Percentiles rank a stretch among this genome's conserved stretches.
phyloP scores from a whole-genome alignment of 1,284 basidiomycete genomes.

The Pseudozyma pruni region DNA sequence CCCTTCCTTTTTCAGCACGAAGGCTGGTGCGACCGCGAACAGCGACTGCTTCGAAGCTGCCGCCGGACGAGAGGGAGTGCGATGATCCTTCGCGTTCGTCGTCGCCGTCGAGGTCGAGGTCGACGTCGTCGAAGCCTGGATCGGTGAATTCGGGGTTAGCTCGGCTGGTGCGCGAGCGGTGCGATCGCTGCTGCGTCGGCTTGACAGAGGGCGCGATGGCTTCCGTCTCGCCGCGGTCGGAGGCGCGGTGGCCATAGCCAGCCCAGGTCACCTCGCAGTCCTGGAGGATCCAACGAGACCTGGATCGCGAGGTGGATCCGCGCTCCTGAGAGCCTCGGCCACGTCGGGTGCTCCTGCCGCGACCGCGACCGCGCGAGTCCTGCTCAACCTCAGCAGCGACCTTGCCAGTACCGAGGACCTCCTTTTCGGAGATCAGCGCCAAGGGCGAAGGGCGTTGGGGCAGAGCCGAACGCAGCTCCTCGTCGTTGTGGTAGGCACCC shows the following conservation, averaged over 20 bases:
- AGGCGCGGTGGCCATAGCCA: slow-evolving; percentile 43
- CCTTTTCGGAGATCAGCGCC: slow-evolving; percentile 31
- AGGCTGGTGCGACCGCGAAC: slow-evolving; percentile 20
- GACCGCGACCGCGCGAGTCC: slow-evolving; percentile 20
- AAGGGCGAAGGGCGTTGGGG: slow-evolving; percentile 35
- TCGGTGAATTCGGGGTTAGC: slow-evolving; percentile 25
- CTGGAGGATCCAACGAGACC: slow-evolving; percentile 23
- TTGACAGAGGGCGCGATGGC: neutral
- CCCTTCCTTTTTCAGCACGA: slow-evolving; percentile 12
- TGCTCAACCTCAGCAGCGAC: neutral
- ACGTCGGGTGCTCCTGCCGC: slow-evolving; percentile 29
- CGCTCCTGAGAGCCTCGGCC: slow-evolving; percentile 42
- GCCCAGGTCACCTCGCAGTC: slow-evolving; percentile 48
- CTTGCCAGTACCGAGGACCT: neutral
- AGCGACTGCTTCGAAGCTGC: slow-evolving; percentile 22
- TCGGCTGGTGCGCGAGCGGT: slow-evolving; percentile 9
- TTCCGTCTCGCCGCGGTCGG: slow-evolving; percentile 25
- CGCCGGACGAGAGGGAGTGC: slow-evolving; percentile 28
- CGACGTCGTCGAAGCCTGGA: slow-evolving; percentile 56
- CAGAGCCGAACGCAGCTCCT: slow-evolving; percentile 37
- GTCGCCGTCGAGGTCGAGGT: slow-evolving; percentile 55
- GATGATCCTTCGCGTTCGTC: slow-evolving; percentile 39
- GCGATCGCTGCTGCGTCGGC: slow-evolving; percentile 15
- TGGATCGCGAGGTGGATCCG: slow-evolving; percentile 32
- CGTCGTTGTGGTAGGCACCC: slow-evolving; percentile 35